Conservation (phyloP, 805 yeast genomes). For the Priceomyces castillae region DNA sequence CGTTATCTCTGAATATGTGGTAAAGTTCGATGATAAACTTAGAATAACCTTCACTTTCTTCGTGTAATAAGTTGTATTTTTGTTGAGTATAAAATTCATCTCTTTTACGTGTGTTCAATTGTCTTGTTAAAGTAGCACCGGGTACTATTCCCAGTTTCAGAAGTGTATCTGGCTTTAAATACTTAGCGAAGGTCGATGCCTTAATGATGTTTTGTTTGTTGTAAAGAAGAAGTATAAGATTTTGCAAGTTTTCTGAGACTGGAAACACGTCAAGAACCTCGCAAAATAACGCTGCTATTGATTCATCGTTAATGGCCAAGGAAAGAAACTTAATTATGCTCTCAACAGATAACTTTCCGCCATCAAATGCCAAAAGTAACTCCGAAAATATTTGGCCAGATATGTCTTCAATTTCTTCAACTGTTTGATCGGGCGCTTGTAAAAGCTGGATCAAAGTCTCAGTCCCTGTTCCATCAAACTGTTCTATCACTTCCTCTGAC, state of each 20-base stretch:
- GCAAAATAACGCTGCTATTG: conserved; percentile 33
- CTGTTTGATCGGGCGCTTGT: conserved; percentile 23
- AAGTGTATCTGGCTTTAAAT: conserved; percentile 28
- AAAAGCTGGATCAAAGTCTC: conserved; percentile 30
- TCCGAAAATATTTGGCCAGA: conserved; percentile 33
- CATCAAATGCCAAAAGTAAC: conserved; percentile 26
- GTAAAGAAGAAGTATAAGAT: conserved; percentile 21
- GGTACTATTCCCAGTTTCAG: conserved; percentile 30
- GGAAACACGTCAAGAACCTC: conserved; percentile 41
- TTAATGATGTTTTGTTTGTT: conserved; percentile 25
- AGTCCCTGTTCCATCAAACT: conserved; percentile 30
- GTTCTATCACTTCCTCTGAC: conserved; percentile 29
- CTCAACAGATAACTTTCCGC: conserved; percentile 13
- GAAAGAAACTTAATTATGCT: conserved; percentile 22
- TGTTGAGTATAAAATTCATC: conserved; percentile 48
- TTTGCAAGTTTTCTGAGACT: conserved; percentile 16
- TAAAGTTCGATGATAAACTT: conserved; percentile 53
- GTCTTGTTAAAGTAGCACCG: conserved; percentile 30
- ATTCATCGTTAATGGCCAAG: conserved; percentile 28
- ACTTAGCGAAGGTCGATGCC: conserved; percentile 29
- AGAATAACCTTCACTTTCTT: conserved; percentile 77
- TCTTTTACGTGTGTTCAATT: conserved; percentile 35
- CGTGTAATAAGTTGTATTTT: conserved; percentile 66
- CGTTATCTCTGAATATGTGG: conserved; percentile 35
- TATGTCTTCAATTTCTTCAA: conserved; percentile 14